Base-by-base conservation (phyloP, 1,139 yeast species). In the Suhomyces chickasaworum region DNA sequence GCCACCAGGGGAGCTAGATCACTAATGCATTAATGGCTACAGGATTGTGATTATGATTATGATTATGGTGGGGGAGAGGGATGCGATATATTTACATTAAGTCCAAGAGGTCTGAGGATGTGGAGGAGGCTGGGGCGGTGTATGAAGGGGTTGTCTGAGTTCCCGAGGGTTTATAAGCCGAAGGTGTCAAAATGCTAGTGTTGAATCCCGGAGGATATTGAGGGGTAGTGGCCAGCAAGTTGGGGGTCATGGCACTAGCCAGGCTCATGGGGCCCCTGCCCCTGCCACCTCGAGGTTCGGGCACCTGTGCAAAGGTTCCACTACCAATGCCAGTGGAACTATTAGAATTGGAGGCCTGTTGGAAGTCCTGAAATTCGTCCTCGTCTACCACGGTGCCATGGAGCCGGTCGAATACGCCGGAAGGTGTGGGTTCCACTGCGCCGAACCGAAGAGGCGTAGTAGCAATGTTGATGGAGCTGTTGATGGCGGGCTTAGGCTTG, bases 311-410 rank as follows among this genome's bases (percentile, higher is more conserved):
- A 15, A 39, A 25, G 20, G 31, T 25, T 16, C 29, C 27, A 44
- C 36, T 10, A 29, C 4, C 25, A 37, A 33, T n/a, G 27, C 9
- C 21, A 40, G 36, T 15, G 29, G 23, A 7, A 39, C 45, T 12
- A 39, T 23, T 15, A 12, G 21, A 6, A 15, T 4, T 36, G 12
- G 39, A 49, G 4, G 66, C 68, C 50, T 58, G 62, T 42, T 66
- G 72, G 52, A 67, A 68, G 18, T 65, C 69, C 41, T 63, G 65
- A 46, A 66, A 66, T 15, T 65, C 72, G 42, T 65, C 70, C 18
- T 63, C 68, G 16, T 58, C 65, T 5, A 54, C 25, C 31, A 39
- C 35, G 8, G 48, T 57, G 23, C 58, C 55, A 13, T 64, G 52
- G 45, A 66, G 53, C 2, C 63, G 53, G 36, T 54, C 53, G 33